phyloP scores from a whole-genome alignment of 2,329 filamentous ascomycete genomes.

The Elsinoe ampelina region DNA sequence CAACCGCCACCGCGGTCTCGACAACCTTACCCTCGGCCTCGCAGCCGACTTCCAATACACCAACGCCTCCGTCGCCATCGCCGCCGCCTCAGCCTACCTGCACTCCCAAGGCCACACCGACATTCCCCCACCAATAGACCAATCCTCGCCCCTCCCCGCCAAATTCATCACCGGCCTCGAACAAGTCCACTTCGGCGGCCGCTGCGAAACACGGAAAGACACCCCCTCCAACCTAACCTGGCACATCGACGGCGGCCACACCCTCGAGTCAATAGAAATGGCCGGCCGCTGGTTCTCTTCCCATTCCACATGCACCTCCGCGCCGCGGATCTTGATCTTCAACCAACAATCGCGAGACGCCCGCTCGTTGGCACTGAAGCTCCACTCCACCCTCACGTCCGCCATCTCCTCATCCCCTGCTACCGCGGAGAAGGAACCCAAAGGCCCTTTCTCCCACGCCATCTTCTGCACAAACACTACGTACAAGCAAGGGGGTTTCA shows the following conservation, averaged over 20 bases:
- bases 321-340: slow-evolving; percentile 61
- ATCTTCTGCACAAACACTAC: slow-evolving; percentile 75
- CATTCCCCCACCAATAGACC: slow-evolving; percentile 32
- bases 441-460: slow-evolving; percentile 56
- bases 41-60: slow-evolving; percentile 54
- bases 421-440: background rate
- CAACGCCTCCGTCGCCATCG: slow-evolving; percentile 53
- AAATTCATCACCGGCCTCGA: slow-evolving; percentile 57
- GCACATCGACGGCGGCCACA: slow-evolving; percentile 85
- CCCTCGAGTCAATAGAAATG: slow-evolving; percentile 68
- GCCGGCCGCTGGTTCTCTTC: slow-evolving; percentile 67
- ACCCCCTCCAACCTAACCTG: slow-evolving; percentile 50
- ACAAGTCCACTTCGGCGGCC: slow-evolving; percentile 59
- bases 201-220: slow-evolving; percentile 61
- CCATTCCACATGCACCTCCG: slow-evolving; percentile 27
- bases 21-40: slow-evolving; percentile 46
- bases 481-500: slow-evolving; percentile 51
- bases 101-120: slow-evolving; percentile 33
- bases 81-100: slow-evolving; percentile 52
- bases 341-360: slow-evolving; percentile 87
- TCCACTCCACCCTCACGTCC: slow-evolving; percentile 49
- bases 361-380: slow-evolving; percentile 49
- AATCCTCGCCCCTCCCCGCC: slow-evolving; percentile 41
- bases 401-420: slow-evolving; percentile 27
- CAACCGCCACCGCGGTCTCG: slow-evolving; percentile 39